Conservation (phyloP, 495 filamentous ascomycete species). For the Hapsidospora chrysogenum region DNA sequence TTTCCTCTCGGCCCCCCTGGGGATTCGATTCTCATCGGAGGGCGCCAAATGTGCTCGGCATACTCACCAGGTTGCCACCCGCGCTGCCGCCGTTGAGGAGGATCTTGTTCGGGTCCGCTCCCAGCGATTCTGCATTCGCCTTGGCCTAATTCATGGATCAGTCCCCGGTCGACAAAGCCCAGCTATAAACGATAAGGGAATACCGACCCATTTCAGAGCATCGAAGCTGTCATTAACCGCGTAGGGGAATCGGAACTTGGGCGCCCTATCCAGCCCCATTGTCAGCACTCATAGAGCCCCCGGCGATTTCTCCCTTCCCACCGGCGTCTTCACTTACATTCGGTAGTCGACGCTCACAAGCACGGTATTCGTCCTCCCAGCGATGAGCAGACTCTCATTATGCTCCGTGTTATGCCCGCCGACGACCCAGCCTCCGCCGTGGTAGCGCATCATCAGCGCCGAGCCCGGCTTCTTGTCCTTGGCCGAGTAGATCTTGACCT, state of each 20-base stretch:
- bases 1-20: no score
- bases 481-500: constrained; percentile 11
- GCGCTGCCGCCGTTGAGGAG: constrained; percentile 11
- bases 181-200: background rate
- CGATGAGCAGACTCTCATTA: constrained; percentile 12
- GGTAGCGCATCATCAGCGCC: constrained; percentile 10
- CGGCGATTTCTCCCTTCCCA: no score
- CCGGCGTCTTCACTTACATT: no score
- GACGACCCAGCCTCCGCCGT: constrained; percentile 10
- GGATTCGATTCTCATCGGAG: no score
- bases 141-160: no score
- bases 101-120: constrained; percentile 10
- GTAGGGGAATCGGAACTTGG: constrained; percentile 9
- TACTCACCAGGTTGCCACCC: constrained; percentile 8
- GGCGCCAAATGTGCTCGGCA: no score
- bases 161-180: no score
- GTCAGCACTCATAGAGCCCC: no score
- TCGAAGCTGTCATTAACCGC: constrained; percentile 10
- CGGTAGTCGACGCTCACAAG: constrained; percentile 11
- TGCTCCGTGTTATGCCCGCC: constrained; percentile 10
- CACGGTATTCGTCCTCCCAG: constrained; percentile 8
- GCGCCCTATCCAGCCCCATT: constrained; percentile 8
- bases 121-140: constrained; percentile 5
- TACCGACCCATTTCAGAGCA: constrained; percentile 11
- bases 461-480: constrained; percentile 6